These are phyloP conservation scores for Chytridium lagenaria DNA, from an alignment of 371 early-diverging fungal genomes.

Conservation along the genomic window DNA sequence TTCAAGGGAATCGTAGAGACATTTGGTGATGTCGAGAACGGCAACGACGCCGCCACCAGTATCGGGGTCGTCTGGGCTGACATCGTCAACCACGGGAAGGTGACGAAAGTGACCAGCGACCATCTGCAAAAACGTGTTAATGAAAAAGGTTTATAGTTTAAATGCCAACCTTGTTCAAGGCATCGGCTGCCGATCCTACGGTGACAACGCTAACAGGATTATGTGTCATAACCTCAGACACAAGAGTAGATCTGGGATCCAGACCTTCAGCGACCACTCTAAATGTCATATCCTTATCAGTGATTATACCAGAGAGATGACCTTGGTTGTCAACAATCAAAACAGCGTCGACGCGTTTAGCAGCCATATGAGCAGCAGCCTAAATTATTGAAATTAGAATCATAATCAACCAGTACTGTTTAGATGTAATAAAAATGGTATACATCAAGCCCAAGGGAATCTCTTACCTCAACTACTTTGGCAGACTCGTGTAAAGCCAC, in stretches of 20 bases:
- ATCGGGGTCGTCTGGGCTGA: conserved; percentile 22
- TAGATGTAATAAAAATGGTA: no score
- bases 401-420: no score
- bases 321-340: conserved; percentile 83
- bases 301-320: conserved; percentile 91
- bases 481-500: conserved; percentile 33
- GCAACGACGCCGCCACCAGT: conserved; percentile 72
- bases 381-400: conserved; percentile 1
- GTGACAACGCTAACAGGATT: conserved; percentile 67
- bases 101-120: conserved; percentile 92
- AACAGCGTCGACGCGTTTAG: conserved; percentile 92
- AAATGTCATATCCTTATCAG: conserved; percentile 80
- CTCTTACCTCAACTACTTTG: conserved; percentile 33
- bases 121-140: conserved; percentile 62
- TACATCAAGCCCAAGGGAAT: not conserved
- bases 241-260: conserved; percentile 72
- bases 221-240: conserved; percentile 86
- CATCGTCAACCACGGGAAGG: conserved; percentile 79
- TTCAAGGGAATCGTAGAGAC: conserved; percentile 92
- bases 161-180: conserved; percentile 78
- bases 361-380: conserved; percentile 77
- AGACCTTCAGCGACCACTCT: conserved; percentile 80
- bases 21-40: conserved; percentile 91
- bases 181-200: conserved; percentile 64
- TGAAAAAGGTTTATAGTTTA: not conserved